A percentile compares a stretch with the other conserved stretches of the same genome.
Conservation (phyloP, 495 filamentous ascomycete species). For the Sphaerosporella brunnea region DNA sequence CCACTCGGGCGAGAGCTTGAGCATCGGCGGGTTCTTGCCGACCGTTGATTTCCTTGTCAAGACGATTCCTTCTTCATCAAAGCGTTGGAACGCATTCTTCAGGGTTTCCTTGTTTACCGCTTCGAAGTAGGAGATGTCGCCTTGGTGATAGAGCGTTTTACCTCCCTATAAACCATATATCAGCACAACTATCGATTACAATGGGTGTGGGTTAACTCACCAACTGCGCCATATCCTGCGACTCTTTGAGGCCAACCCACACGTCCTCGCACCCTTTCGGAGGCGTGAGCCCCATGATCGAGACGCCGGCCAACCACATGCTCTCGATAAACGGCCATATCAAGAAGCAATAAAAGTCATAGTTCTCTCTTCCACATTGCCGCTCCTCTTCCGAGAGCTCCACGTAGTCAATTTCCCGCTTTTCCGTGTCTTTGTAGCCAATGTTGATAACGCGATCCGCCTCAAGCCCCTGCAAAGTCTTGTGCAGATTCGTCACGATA, state of each 20-base stretch:
- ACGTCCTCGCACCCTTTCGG: slow-evolving; percentile 43
- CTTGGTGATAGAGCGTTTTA: slow-evolving; percentile 95
- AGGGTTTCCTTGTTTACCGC: slow-evolving; percentile 95
- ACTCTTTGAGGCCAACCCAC: slow-evolving; percentile 62
- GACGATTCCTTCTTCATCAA: slow-evolving; percentile 81
- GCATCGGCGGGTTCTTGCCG: slow-evolving; percentile 34
- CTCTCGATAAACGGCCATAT: slow-evolving; percentile 97
- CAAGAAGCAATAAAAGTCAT: slow-evolving; percentile 94
- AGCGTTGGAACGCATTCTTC: slow-evolving; percentile 75
- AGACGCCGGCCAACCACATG: slow-evolving; percentile 74
- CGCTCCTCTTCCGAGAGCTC: slow-evolving; percentile 64
- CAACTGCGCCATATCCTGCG: slow-evolving; percentile 67
- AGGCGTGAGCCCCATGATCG: slow-evolving; percentile 68
- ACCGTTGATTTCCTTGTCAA: slow-evolving; percentile 44
- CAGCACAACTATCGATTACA: no score
- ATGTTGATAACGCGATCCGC: slow-evolving; percentile 62
- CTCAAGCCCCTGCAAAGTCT: slow-evolving; percentile 58
- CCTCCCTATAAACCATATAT: no score
- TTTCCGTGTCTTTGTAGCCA: slow-evolving; percentile 29
- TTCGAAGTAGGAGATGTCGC: slow-evolving; percentile 89
- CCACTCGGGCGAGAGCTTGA: slow-evolving; percentile 65
- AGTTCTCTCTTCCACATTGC: slow-evolving; percentile 68
- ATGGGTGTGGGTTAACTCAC: no score
- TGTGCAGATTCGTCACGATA: slow-evolving; percentile 56
- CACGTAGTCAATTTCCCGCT: slow-evolving; percentile 41